phyloP scores from a whole-genome alignment of 108 stramenopile genomes.

The Nannochloropsis oceanica region DNA sequence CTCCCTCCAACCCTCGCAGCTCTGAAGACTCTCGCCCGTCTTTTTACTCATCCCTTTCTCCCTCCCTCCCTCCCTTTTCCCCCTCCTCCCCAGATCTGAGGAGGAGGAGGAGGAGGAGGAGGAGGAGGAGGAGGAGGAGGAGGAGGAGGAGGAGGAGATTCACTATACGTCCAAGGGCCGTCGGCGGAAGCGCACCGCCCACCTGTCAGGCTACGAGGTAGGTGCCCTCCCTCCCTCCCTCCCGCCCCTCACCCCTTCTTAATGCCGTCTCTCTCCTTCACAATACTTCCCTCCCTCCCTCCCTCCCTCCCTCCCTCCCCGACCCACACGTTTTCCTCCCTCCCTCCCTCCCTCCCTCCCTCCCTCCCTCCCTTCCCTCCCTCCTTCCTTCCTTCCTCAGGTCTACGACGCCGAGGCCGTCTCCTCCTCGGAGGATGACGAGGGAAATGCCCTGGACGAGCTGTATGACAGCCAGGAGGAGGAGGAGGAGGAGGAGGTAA shows the following conservation, averaged over 20 bases:
- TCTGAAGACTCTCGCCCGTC: not conserved
- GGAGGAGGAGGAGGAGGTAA: not conserved
- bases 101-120: too few relatives aligned
- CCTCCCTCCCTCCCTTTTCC: not conserved
- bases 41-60: not conserved
- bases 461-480: not conserved
- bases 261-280: not conserved
- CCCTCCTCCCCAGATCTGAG: not conserved
- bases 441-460: not conserved
- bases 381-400: too few relatives aligned
- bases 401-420: not conserved
- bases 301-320: not conserved
- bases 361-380: too few relatives aligned
- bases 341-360: not conserved
- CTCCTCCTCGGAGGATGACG: not conserved
- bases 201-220: not conserved
- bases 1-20: not conserved
- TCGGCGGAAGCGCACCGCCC: not conserved
- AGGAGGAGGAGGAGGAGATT: not conserved
- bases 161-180: not conserved
- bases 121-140: too few relatives aligned
- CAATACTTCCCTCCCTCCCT: not conserved
- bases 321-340: too few relatives aligned
- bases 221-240: not conserved
- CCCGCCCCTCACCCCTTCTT: not conserved